These are phyloP conservation scores for Anthoceros angustus DNA, from an alignment of 225 moss, liverwort and hornwort genomes.

Conservation along the genomic window DNA sequence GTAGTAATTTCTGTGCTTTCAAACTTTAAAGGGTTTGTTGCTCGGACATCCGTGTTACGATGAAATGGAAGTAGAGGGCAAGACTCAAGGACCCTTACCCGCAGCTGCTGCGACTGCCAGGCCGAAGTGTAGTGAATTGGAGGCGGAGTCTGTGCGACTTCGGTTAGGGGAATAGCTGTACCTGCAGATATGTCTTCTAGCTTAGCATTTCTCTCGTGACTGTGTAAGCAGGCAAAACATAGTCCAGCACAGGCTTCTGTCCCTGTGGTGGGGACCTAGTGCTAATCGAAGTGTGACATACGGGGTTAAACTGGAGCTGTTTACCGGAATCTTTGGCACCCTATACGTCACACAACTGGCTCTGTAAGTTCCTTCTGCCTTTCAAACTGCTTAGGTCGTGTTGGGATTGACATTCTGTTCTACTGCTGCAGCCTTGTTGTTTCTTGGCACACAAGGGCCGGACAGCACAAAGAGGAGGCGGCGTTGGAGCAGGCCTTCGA, in stretches of 20 bases:
- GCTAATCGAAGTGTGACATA: background rate
- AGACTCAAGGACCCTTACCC: background rate
- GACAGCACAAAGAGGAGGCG: too few relatives aligned
- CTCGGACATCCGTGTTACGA: background rate
- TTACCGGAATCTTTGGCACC: background rate
- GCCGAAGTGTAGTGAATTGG: background rate
- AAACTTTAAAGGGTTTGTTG: background rate
- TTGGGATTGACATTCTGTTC: too few relatives aligned
- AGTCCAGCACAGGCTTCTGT: background rate
- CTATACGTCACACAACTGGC: too few relatives aligned
- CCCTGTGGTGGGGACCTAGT: background rate
- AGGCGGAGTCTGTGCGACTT: background rate
- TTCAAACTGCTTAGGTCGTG: too few relatives aligned
- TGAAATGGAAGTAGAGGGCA: background rate
- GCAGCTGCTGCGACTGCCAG: background rate
- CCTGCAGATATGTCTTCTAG: background rate
- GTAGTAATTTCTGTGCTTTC: background rate
- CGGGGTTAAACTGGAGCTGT: background rate
- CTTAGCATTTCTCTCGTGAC: background rate
- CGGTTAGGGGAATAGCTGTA: background rate
- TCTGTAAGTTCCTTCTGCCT: too few relatives aligned
- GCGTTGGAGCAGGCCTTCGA: too few relatives aligned
- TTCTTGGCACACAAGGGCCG: too few relatives aligned
- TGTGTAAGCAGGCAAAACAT: background rate
- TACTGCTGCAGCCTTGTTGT: too few relatives aligned